A percentile compares a stretch with the other conserved stretches of the same genome.
phyloP scores from a whole-genome alignment of 2,329 filamentous ascomycete species.

The Xylaria sp. region DNA sequence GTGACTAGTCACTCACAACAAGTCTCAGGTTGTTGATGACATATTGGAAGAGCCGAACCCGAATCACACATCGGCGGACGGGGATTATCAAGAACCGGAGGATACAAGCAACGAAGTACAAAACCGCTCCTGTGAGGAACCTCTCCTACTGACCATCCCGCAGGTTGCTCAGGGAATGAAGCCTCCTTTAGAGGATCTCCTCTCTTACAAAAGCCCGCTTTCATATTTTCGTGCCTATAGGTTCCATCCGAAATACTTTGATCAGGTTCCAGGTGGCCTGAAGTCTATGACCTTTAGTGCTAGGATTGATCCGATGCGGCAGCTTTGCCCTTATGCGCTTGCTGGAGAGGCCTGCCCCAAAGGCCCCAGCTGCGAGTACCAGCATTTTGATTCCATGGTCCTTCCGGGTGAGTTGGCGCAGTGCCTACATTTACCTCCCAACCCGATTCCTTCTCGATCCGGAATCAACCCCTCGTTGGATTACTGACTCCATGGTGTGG shows the following conservation, averaged over 20 bases:
- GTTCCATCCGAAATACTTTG: conserved; percentile 79
- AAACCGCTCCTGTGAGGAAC: conserved; percentile 37
- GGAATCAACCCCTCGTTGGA: conserved; percentile 48
- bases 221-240: conserved; percentile 85
- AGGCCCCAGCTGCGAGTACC: conserved; percentile 71
- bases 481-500: conserved; percentile 53
- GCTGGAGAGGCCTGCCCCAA: conserved; percentile 71
- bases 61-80: conserved; percentile 18
- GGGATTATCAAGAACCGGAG: conserved; percentile 17
- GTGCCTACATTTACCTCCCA: neutral
- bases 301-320: conserved; percentile 76
- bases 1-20: conserved; percentile 20
- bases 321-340: conserved; percentile 78
- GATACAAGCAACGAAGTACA: conserved; percentile 41
- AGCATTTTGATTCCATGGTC: conserved; percentile 80
- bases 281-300: conserved; percentile 94
- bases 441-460: conserved; percentile 34
- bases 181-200: conserved; percentile 43
- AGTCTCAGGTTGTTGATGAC: conserved; percentile 29
- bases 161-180: conserved; percentile 35
- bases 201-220: conserved; percentile 83
- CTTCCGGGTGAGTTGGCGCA: conserved; percentile 71
- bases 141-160: conserved; percentile 38
- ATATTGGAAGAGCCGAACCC: conserved; percentile 34
- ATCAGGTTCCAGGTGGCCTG: conserved; percentile 75